A percentile compares a stretch with the other conserved stretches of the same genome.
Evolutionary conservation across 305 asterid genomes (phyloP).

Genomic region (Solanum chacoense): DNA sequence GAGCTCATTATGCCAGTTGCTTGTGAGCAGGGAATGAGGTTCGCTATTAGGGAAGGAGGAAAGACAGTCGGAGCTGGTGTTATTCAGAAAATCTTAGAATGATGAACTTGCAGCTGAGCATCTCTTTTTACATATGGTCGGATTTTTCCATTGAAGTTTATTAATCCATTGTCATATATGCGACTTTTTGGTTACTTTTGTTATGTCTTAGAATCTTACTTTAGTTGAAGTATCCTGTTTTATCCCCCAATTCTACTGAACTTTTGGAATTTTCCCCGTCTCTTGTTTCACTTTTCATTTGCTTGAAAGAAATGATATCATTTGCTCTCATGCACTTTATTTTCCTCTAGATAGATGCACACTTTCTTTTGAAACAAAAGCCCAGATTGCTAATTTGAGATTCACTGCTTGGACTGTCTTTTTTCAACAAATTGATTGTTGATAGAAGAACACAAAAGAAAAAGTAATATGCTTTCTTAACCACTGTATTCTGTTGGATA

Average conservation of each 20-base stretch:
- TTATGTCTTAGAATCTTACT: conserved; percentile 18
- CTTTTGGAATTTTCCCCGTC: neutral
- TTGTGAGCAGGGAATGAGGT: conserved; percentile 71
- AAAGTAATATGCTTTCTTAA: neutral
- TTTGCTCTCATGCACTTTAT: neutral
- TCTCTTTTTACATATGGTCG: neutral
- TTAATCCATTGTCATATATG: conserved; percentile 17
- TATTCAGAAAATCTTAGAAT: conserved; percentile 30
- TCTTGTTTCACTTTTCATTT: neutral
- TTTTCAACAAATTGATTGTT: neutral
- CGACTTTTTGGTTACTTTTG: conserved; percentile 13
- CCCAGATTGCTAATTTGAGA: neutral
- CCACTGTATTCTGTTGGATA: neutral
- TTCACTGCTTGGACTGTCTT: neutral
- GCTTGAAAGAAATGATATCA: neutral
- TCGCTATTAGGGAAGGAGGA: conserved; percentile 69
- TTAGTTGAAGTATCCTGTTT: conserved; percentile 8
- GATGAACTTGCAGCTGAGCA: neutral
- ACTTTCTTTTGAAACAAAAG: neutral
- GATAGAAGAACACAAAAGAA: neutral
- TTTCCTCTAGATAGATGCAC: neutral
- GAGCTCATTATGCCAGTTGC: conserved; percentile 67
- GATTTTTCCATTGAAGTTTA: conserved; percentile 2
- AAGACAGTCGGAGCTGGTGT: conserved; percentile 79
- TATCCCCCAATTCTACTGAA: conserved; percentile 1